These are phyloP conservation scores for Candida silvatica DNA, from an alignment of 805 yeast genomes.

Conservation along the genomic window DNA sequence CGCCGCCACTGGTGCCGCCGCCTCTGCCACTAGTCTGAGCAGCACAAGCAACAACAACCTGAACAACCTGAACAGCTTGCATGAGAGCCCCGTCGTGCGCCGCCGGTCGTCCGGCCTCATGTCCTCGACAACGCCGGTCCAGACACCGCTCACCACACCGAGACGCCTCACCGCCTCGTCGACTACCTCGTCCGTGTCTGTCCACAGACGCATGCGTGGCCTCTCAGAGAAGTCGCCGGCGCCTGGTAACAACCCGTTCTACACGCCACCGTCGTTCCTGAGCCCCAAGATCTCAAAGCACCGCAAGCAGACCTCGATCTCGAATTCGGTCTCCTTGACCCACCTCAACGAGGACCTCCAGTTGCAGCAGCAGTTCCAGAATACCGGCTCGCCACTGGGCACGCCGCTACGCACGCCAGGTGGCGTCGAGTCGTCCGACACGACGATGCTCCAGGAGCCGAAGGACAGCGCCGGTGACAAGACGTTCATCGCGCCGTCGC, in stretches of 20 bases:
- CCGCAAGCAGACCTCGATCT: conserved; percentile 24
- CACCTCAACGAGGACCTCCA: conserved; percentile 25
- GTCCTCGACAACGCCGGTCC: conserved; percentile 12
- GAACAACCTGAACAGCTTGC: conserved; percentile 4
- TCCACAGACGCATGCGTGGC: conserved; percentile 14
- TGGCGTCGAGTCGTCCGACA: neutral
- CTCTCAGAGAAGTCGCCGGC: conserved; percentile 27
- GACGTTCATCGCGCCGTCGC: conserved; percentile 19
- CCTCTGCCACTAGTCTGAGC: no score
- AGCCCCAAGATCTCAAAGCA: conserved; percentile 29
- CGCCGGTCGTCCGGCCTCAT: conserved; percentile 3
- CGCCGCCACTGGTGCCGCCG: no score
- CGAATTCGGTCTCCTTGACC: conserved; percentile 21
- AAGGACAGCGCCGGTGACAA: conserved; percentile 5
- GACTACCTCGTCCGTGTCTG: neutral
- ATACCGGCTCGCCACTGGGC: conserved; percentile 16
- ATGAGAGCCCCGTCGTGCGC: conserved; percentile 7
- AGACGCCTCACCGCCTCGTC: conserved; percentile 7
- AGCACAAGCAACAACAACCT: no score
- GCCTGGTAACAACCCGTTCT: conserved; percentile 35
- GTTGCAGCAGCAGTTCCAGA: conserved; percentile 12
- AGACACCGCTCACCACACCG: conserved; percentile 20
- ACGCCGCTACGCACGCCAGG: conserved; percentile 24
- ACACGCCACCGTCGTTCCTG: conserved; percentile 35
- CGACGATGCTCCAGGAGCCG: conserved; percentile 6